These are phyloP conservation scores for Venturia carpophila DNA, from an alignment of 2,329 filamentous ascomycete species.

Conservation along the genomic window DNA sequence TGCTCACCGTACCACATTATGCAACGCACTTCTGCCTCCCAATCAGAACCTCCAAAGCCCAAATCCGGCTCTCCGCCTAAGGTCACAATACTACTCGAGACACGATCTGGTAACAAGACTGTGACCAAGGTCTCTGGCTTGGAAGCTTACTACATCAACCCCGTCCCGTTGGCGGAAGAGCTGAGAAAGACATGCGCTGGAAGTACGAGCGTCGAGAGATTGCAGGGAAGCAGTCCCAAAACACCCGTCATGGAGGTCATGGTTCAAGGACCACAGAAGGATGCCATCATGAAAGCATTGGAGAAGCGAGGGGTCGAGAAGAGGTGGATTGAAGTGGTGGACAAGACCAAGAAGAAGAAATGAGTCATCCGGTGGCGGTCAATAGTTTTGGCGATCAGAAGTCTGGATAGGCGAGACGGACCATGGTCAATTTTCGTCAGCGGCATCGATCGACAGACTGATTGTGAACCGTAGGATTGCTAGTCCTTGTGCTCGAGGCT, in stretches of 20 bases:
- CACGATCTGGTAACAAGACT: slow-evolving; percentile 57
- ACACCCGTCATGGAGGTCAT: slow-evolving; percentile 59
- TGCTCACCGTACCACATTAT: slow-evolving; percentile 52
- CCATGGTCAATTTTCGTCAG: neutral
- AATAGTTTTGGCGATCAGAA: neutral
- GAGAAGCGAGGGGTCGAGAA: slow-evolving; percentile 50
- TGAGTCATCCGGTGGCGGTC: neutral
- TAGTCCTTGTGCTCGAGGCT: neutral
- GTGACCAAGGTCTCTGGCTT: slow-evolving; percentile 56
- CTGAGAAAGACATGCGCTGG: slow-evolving; percentile 60
- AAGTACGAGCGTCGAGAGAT: slow-evolving; percentile 55
- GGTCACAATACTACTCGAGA: slow-evolving; percentile 53
- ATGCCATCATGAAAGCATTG: slow-evolving; percentile 52
- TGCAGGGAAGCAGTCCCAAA: slow-evolving; percentile 52
- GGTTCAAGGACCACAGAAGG: slow-evolving; percentile 59
- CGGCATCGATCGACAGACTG: neutral
- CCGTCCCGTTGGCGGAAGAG: slow-evolving; percentile 55
- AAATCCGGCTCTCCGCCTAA: slow-evolving; percentile 55
- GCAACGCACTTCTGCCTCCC: slow-evolving; percentile 39
- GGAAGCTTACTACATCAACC: slow-evolving; percentile 54
- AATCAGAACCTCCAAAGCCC: slow-evolving; percentile 44
- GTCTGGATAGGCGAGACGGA: neutral
- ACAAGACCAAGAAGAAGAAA: slow-evolving; percentile 59
- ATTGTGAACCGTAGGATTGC: neutral
- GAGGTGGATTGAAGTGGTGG: slow-evolving; percentile 56